phyloP scores from a whole-genome alignment of 495 filamentous ascomycete genomes.

The Xylaria longipes region DNA sequence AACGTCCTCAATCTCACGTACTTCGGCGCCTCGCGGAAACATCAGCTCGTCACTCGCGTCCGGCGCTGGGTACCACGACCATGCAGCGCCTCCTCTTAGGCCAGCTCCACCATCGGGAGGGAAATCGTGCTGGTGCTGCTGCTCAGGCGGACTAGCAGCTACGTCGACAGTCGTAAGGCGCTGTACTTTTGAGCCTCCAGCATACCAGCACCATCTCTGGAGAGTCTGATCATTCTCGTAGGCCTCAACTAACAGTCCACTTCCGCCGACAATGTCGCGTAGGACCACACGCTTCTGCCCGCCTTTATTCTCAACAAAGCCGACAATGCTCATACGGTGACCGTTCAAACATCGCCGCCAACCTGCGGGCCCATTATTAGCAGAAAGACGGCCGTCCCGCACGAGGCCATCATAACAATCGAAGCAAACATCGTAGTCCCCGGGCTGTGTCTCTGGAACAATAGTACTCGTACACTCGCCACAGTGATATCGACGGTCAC shows the following conservation, averaged over 20 bases:
- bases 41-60: constrained; percentile 72
- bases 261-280: constrained; percentile 76
- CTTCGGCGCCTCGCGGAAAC: constrained; percentile 83
- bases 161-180: constrained; percentile 42
- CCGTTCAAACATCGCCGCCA: constrained; percentile 80
- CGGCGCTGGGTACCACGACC: constrained; percentile 73
- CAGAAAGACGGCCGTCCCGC: constrained; percentile 63
- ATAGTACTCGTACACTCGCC: constrained; percentile 46
- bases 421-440: constrained; percentile 84
- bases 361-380: constrained; percentile 75
- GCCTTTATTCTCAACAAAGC: constrained; percentile 68
- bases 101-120: constrained; percentile 76
- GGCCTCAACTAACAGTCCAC: constrained; percentile 62
- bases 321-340: constrained; percentile 86
- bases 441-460: constrained; percentile 60
- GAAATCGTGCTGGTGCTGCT: constrained; percentile 49
- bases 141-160: constrained; percentile 31
- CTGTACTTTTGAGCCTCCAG: constrained; percentile 35
- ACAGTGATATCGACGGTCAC: constrained; percentile 77
- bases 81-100: constrained; percentile 64
- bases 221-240: constrained; percentile 38
- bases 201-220: constrained; percentile 43
- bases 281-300: constrained; percentile 65
- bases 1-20: constrained; percentile 78
- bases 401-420: constrained; percentile 75